Conservation (phyloP, 2,329 filamentous ascomycete genomes). For the Penicillium sp. region DNA sequence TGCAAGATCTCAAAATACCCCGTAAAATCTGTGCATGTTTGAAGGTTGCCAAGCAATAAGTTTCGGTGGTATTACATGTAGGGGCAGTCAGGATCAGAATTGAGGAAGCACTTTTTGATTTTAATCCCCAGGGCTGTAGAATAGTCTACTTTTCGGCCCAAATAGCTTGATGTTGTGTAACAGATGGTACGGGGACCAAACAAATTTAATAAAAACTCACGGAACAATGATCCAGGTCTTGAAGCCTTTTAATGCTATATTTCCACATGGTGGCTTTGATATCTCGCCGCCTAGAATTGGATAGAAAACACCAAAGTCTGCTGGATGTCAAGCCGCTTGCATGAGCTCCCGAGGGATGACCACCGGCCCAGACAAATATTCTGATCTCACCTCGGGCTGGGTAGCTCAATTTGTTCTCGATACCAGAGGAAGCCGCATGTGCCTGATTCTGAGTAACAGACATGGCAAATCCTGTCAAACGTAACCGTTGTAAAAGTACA, state of each 20-base stretch:
- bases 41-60: not conserved
- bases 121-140: not conserved
- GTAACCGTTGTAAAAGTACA: not conserved
- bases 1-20: not conserved
- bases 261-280: not conserved
- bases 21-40: not conserved
- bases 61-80: not conserved
- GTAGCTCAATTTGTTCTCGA: not conserved
- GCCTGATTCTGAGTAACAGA: not conserved
- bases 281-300: not conserved
- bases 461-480: not conserved
- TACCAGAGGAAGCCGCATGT: not conserved
- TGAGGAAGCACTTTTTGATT: not conserved
- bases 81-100: not conserved
- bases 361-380: not conserved
- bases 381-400: not conserved
- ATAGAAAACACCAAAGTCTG: not conserved
- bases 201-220: not conserved
- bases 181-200: not conserved
- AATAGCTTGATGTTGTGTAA: not conserved
- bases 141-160: not conserved
- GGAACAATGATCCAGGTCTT: not conserved
- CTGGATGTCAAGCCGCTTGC: not conserved
- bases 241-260: not conserved
- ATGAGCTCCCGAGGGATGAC: not conserved